Evolutionary conservation across 1,284 basidiomycete species (phyloP).

Genomic region (Farysia itapuensis): DNA sequence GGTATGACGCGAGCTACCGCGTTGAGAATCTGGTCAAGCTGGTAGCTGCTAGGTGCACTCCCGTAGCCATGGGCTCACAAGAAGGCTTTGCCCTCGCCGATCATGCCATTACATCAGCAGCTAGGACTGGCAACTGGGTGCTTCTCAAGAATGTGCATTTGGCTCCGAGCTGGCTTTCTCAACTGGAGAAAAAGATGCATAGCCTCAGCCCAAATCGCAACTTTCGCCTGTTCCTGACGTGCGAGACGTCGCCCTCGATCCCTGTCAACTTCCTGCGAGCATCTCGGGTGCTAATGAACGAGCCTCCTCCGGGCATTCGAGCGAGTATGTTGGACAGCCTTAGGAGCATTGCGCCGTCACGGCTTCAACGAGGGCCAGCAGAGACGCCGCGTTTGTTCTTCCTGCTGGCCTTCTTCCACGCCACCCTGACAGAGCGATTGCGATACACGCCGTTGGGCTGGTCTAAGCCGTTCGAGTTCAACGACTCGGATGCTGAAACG

Average conservation of each 20-base stretch:
- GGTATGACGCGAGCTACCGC: constrained; percentile 55
- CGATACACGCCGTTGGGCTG: constrained; percentile 57
- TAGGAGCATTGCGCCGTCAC: constrained; percentile 32
- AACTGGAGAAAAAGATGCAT: constrained; percentile 56
- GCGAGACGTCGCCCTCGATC: constrained; percentile 55
- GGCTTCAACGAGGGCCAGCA: constrained; percentile 48
- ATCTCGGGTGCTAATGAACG: constrained; percentile 56
- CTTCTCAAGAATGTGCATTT: constrained; percentile 59
- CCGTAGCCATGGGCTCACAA: constrained; percentile 58
- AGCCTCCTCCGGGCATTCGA: constrained; percentile 57
- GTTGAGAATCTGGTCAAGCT: constrained; percentile 52
- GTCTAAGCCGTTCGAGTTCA: constrained; percentile 57
- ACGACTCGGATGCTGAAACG: constrained; percentile 55
- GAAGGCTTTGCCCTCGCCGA: constrained; percentile 56
- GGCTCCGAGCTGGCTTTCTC: constrained; percentile 53
- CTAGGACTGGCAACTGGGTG: constrained; percentile 54
- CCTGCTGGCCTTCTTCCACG: constrained; percentile 56
- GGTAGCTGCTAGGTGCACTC: constrained; percentile 35
- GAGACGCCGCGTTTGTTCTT: constrained; percentile 54
- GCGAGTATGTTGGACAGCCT: constrained; percentile 54
- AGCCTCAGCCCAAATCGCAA: constrained; percentile 48
- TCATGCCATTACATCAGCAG: constrained; percentile 51
- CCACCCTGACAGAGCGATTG: constrained; percentile 52
- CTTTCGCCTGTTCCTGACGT: constrained; percentile 57
- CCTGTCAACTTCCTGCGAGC: constrained; percentile 55